Base-by-base conservation (phyloP, 257 asterid genomes). In the Jasminum sambac region DNA sequence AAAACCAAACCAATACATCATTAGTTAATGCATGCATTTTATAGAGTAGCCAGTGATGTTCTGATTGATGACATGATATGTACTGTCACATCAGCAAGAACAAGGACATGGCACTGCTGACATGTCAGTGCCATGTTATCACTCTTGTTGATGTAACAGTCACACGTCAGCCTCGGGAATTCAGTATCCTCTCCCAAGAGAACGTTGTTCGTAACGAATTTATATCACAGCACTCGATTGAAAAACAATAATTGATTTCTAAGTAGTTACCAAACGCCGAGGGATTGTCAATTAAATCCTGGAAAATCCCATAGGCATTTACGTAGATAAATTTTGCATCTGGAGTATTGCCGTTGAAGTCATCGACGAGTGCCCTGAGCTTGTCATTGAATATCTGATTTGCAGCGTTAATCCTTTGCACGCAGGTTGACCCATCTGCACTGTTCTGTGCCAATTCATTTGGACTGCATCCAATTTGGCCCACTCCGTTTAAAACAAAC, bases 241-340 rank as follows among this genome's bases (percentile, higher is more conserved):
- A 1, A 16, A 55, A 43, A 42, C 11, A 40, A 50, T n/a, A 19
- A 9, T 12, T 8, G 19, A 71, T 6, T 0, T 36, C 19, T 0
- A 43, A 63, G 37, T 44, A 17, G 8, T 74, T 70, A 79, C 83
- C 83, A 19, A 70, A 79, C 12, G 67, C 62, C 7, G 74, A 44
- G 14, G 83, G 83, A 24, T 48, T 74, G 34, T 63, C 66, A 21
- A 79, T 70, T 26, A 79, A 37, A 24, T 79, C 83, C 72, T 79
- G 79, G 71, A 79, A 79, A 34, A 79, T 79, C 0, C 79, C 83
- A 25, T 70, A 79, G 5, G 69, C 69, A n/a, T 74, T 71, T 19
- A 65, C 6, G 8, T 42, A 64, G 68, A 48, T 70, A 60, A 69
- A 78, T 26, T 64, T 74, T 26, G 79, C 79, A 58, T 60, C 69